Base-by-base conservation (phyloP, 2,329 filamentous ascomycete species). In the Amauroascus verrucosus region DNA sequence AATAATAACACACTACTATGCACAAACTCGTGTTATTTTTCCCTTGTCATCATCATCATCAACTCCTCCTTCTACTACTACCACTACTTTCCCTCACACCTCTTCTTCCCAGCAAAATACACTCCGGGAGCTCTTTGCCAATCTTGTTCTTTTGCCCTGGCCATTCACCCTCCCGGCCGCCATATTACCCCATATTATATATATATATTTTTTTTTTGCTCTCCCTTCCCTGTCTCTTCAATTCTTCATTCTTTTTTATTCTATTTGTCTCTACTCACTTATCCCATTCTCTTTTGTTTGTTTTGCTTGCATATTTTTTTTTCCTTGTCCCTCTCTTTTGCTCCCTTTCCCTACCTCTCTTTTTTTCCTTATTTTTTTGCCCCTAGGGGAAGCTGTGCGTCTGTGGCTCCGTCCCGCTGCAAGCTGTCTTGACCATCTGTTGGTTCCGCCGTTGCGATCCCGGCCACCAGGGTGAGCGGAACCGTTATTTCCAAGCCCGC, bases 1-100 rank as follows among this genome's bases (percentile, higher is more conserved):
- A 56, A 56, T 56, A 56, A 56, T 54, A 56, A 44, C 52, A 54
- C 52, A 51, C 48, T 49, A 48, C 48, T 49, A 54, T 52, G 47
- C 55, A 54, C 55, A 51, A 45, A 44, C 14, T 43, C 46, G 41
- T 47, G 50, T 53, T 53, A 40, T 53, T 53, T 51, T 46, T 40
- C 50, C 48, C 51, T 54, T 54, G 55, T 48, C 51, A 51, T 38
- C 51, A 24, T 16, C 41, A 45, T 46, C 32, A 20, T 47, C 41
- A 28, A 40, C 33, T 35, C 33, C 6, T 32, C 30, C 30, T 32
- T 6, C 30, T 32, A 11, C 30, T 32, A 11, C 30, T 32, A 11
- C 30, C 11, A 11, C 30, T 32, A 11, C 30, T 11, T 32, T 11
- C 30, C 11, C 30, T 6, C 30, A n/a, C 30, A 6, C 30, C 30